phyloP scores from a whole-genome alignment of 225 moss, liverwort and hornwort species.

The Neckera pumila region DNA sequence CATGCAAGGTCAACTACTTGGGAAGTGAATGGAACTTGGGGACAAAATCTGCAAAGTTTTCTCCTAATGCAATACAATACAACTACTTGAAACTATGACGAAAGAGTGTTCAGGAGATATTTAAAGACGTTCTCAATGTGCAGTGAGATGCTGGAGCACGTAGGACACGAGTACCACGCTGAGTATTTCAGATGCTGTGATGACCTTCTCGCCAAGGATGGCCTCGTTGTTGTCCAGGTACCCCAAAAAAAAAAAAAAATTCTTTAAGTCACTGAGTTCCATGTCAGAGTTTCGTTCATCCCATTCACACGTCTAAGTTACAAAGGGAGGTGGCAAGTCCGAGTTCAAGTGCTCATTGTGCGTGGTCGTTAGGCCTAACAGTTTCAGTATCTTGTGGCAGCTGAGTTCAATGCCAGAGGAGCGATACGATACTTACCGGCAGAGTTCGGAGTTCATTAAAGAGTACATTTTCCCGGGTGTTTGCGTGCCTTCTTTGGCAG shows the following conservation, averaged over 20 bases:
- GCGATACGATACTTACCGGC: constrained; percentile 54
- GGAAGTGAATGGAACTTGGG: not conserved
- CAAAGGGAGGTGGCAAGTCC: not conserved
- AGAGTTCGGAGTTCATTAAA: constrained; percentile 74
- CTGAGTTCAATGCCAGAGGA: constrained; percentile 55
- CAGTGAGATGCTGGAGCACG: constrained; percentile 93
- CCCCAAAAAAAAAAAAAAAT: not conserved
- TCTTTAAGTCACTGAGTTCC: not conserved
- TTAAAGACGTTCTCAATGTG: not conserved
- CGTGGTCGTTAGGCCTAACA: no score
- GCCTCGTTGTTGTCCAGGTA: constrained; percentile 73
- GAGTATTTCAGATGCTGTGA: constrained; percentile 67
- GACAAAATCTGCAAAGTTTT: not conserved
- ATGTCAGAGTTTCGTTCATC: not conserved
- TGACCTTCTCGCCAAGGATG: constrained; percentile 62
- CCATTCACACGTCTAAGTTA: not conserved
- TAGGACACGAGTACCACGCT: constrained; percentile 63
- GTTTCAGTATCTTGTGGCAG: constrained; percentile 6
- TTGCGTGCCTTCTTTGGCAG: constrained; percentile 54
- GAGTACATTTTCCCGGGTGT: constrained; percentile 93
- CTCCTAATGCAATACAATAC: not conserved
- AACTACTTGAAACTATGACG: not conserved
- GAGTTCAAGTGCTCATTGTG: not conserved
- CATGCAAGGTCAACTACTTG: not conserved
- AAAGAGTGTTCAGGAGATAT: not conserved